Base-by-base conservation (phyloP, 352 stramenopile species). In the Pythium vanterpoolii region DNA sequence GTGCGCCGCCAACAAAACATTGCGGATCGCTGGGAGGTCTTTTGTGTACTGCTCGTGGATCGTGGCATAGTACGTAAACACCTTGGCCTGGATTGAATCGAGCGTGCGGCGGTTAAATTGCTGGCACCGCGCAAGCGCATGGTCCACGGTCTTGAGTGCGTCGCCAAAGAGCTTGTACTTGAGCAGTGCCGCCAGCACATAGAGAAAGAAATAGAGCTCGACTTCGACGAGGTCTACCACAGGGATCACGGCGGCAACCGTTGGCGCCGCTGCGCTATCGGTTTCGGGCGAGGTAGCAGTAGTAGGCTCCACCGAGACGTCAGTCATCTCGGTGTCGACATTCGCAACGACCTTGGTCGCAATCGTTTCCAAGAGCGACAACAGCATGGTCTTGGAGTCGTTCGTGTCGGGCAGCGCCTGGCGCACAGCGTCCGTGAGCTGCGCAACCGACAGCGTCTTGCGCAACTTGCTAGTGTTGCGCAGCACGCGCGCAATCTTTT, bases 161-260 rank as follows among this genome's bases (percentile, higher is more conserved):
- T 87, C 79, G 4, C 73, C 58, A 14, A 63, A 62, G 19, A 91
- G 60, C 42, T 87, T 78, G 60, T 84, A 80, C 60, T 93, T 92
- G 51, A 92, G 60, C 42, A 95, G 58, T 21, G 76, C 78, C 19
- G 81, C 77, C 9, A 95, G 64, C 28, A 89, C 74, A 64, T 88
- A 90, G 40, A 91, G 51, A 56, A 83, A 90, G 21, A 96, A 64
- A 55, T 94, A 95, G 11, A 95, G 78, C 33, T 94, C 85, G 56
- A 96, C 83, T 63, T 96, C 88, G 60, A 94, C 82, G 24, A 91
- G 66, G 39, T 93, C 82, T 21, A 89, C 65, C 26, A 79, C 65
- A 26, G 77, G 80, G 30, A 87, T 60, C 51, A 78, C 57, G 8
- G 72, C 64, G 16, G 64, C 44, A 5, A 64, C 34, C 3, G 55